phyloP scores from a whole-genome alignment of 208 protist species.

The Endotrypanum monterogeii region DNA sequence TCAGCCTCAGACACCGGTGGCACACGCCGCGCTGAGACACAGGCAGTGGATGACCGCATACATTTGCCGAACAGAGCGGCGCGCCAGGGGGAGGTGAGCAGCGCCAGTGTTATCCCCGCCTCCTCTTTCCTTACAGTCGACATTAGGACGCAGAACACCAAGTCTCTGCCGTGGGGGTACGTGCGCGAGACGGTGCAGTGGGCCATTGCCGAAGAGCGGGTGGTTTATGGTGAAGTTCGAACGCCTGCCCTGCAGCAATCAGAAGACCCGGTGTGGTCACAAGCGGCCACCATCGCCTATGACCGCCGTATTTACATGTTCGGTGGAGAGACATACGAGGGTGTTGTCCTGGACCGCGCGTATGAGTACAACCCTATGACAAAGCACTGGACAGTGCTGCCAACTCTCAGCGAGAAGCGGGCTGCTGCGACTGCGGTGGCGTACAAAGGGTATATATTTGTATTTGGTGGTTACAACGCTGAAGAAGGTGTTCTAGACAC shows the following conservation, averaged over 20 bases:
- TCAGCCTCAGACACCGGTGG: neutral
- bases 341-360: slow-evolving; percentile 39
- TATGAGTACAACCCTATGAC: slow-evolving; percentile 44
- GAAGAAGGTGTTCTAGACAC: slow-evolving; percentile 38
- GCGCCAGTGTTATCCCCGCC: slow-evolving; percentile 15
- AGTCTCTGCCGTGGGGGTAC: slow-evolving; percentile 43
- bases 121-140: slow-evolving; percentile 56
- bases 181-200: slow-evolving; percentile 34
- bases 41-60: neutral
- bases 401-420: slow-evolving; percentile 33
- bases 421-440: slow-evolving; percentile 36
- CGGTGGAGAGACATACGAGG: slow-evolving; percentile 51
- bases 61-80: neutral
- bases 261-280: slow-evolving; percentile 38
- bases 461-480: slow-evolving; percentile 53
- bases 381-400: slow-evolving; percentile 42
- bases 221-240: slow-evolving; percentile 35
- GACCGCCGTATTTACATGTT: slow-evolving; percentile 49
- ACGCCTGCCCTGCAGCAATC: slow-evolving; percentile 36
- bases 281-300: slow-evolving; percentile 37
- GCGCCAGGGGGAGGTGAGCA: slow-evolving; percentile 12
- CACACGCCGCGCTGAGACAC: neutral
- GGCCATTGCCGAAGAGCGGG: slow-evolving; percentile 36
- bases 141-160: slow-evolving; percentile 55
- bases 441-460: slow-evolving; percentile 32